These are phyloP conservation scores for Aspergillus fructus DNA, from an alignment of 2,329 filamentous ascomycete species.

Conservation along the genomic window DNA sequence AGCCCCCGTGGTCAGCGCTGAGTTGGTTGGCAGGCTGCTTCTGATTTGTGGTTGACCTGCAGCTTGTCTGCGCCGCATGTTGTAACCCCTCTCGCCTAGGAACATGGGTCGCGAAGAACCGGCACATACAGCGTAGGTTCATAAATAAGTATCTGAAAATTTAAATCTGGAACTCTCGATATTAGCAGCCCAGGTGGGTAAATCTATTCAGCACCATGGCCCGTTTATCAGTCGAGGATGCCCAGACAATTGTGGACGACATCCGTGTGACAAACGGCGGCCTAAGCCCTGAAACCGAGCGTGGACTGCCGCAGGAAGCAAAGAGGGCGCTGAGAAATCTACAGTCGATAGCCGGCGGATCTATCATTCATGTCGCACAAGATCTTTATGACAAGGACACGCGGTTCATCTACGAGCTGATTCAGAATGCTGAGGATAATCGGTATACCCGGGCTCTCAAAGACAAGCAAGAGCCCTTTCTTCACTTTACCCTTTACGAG, in stretches of 20 bases:
- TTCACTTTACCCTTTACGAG: constrained; percentile 19
- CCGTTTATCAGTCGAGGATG: background rate
- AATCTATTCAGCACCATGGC: too few relatives aligned
- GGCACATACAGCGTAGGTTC: too few relatives aligned
- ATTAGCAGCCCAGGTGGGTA: too few relatives aligned
- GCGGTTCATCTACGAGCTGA: constrained; percentile 31
- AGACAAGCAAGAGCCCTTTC: constrained; percentile 16
- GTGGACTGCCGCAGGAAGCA: background rate
- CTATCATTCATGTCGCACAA: constrained; percentile 3
- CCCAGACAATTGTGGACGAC: background rate
- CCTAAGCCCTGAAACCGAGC: background rate
- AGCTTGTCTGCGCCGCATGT: too few relatives aligned
- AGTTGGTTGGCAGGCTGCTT: too few relatives aligned
- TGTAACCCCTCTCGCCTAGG: too few relatives aligned
- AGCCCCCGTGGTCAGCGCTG: too few relatives aligned
- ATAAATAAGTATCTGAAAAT: too few relatives aligned
- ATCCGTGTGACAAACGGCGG: constrained; percentile 1
- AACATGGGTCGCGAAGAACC: too few relatives aligned
- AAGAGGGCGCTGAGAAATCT: background rate
- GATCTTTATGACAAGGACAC: constrained; percentile 22
- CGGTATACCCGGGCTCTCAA: constrained; percentile 22
- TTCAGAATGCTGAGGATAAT: constrained; percentile 49
- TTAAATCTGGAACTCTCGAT: too few relatives aligned
- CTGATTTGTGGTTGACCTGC: too few relatives aligned
- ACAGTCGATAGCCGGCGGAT: background rate